Evolutionary conservation across 495 filamentous ascomycete genomes (phyloP), one percentile per base, ranked within the genome.

Genomic region (Polyplosphaeria fusca): DNA sequence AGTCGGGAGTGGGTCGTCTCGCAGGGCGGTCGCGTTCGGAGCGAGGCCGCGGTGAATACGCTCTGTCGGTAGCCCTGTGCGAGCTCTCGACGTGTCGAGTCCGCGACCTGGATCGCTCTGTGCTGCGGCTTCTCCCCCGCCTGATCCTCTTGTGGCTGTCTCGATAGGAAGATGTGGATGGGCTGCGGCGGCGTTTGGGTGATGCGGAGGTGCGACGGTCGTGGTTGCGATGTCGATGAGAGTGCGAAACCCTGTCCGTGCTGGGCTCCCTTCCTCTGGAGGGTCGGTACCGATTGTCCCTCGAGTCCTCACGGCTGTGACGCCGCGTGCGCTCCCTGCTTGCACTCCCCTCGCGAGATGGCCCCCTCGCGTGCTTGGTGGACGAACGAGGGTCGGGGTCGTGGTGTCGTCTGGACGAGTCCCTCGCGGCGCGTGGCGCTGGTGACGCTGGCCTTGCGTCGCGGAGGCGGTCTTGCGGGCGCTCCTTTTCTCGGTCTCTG

Each of bases 111-210:
- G 58, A 69, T 19, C 63, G 63, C 47, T 64, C 65, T 14, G n/a
- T 9, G 38, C 68, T 72, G 25, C 59, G 55, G 47, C 67, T 71
- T 37, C 63, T 57, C 35, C 48, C 39, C 44, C 63, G 67, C 50
- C 60, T 67, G 7, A 38, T 52, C 4, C 58, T 56, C 35, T 61
- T 66, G 26, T 39, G 27, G 16, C 42, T 48, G 20, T 66, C 66
- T 35, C 43, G 49, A 13, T 61, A 51, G 20, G 60, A 49, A 23
- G 69, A 69, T 23, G 62, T 61, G 11, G 61, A 66, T 3, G 55
- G 54, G 52, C 48, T 68, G 53, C 54, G 61, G 20, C 58, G 64
- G 30, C 66, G 67, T 58, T 68, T 70, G 41, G 61, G 47, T 18
- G 68, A 64, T 53, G 67, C 52, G 14, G 65, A 61, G 38, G 64